Percentiles rank a stretch among this genome's conserved stretches.
phyloP scores from a whole-genome alignment of 257 asterid species.

The Jasminum sambac region DNA sequence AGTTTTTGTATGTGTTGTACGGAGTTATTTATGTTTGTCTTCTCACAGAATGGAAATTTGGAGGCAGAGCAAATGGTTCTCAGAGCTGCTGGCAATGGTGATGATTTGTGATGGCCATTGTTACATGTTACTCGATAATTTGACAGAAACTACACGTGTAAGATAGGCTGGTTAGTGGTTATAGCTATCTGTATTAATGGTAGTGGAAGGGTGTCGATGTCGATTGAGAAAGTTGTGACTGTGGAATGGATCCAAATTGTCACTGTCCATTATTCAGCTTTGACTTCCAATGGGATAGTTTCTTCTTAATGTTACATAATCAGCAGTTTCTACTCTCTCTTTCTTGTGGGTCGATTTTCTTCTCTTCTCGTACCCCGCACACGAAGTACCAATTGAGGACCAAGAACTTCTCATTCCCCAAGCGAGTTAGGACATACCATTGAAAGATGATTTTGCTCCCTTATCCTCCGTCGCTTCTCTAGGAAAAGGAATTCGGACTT shows the following conservation, averaged over 20 bases:
- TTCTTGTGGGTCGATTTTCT: background rate
- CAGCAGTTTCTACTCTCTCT: background rate
- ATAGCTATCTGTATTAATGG: slow-evolving; percentile 13
- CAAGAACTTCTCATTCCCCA: too few species aligned
- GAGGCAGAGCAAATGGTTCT: slow-evolving; percentile 54
- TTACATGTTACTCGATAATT: slow-evolving; percentile 10
- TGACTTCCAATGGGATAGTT: background rate
- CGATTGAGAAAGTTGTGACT: slow-evolving; percentile 16
- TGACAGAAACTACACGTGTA: slow-evolving; percentile 23
- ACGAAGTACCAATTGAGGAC: too few species aligned
- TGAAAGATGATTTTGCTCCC: too few species aligned
- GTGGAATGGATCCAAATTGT: background rate
- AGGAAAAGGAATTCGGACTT: too few species aligned
- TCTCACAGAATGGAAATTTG: slow-evolving; percentile 44
- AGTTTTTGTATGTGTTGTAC: background rate
- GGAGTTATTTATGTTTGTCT: background rate
- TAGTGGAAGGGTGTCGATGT: slow-evolving; percentile 22
- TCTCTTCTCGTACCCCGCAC: too few species aligned
- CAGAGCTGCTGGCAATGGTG: slow-evolving; percentile 43
- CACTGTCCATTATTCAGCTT: background rate
- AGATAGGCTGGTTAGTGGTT: slow-evolving; percentile 14
- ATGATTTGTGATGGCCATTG: slow-evolving; percentile 41
- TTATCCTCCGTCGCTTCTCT: too few species aligned
- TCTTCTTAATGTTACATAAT: slow-evolving; percentile 23
- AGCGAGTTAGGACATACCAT: too few species aligned